phyloP scores from a whole-genome alignment of 139 green algal genomes.

The Nannochloris sp. region DNA sequence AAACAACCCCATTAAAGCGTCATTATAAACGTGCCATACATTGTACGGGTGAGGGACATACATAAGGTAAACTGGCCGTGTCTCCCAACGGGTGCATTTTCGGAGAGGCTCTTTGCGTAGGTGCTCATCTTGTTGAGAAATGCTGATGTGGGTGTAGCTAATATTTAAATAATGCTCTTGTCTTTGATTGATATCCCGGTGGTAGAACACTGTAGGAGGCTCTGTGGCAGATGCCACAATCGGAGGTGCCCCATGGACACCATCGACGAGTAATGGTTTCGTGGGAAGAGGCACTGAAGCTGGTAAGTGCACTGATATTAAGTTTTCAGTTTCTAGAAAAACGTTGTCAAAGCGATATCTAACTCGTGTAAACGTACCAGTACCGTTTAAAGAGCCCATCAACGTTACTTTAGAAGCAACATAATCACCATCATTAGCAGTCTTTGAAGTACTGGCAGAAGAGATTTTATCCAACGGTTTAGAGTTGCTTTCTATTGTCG shows the following conservation, averaged over 20 bases:
- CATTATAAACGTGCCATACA: slow-evolving; percentile 33
- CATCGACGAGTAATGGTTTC: too few species aligned
- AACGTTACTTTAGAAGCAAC: not conserved
- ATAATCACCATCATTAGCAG: too few species aligned
- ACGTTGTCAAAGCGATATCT: not conserved
- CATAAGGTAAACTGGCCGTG: slow-evolving; percentile 24
- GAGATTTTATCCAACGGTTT: too few species aligned
- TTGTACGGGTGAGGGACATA: slow-evolving; percentile 25
- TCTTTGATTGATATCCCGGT: too few species aligned
- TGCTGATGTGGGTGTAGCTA: not conserved
- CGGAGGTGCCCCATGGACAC: too few species aligned
- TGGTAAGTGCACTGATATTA: not conserved
- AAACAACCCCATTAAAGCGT: slow-evolving; percentile 28
- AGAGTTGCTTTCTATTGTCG: too few species aligned
- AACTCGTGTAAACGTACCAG: not conserved
- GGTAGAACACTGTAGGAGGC: too few species aligned
- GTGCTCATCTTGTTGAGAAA: slow-evolving; percentile 2
- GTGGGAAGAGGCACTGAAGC: not conserved
- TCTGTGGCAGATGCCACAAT: too few species aligned
- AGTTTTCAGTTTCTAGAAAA: not conserved
- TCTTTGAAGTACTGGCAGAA: too few species aligned
- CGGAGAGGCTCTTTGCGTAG: not conserved
- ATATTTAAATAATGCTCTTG: not conserved
- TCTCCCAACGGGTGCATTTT: slow-evolving; percentile 19
- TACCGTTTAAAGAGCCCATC: not conserved